A percentile compares a stretch with the other conserved stretches of the same genome.
phyloP scores from a whole-genome alignment of 208 protist species.

The Porcisia deanei region DNA sequence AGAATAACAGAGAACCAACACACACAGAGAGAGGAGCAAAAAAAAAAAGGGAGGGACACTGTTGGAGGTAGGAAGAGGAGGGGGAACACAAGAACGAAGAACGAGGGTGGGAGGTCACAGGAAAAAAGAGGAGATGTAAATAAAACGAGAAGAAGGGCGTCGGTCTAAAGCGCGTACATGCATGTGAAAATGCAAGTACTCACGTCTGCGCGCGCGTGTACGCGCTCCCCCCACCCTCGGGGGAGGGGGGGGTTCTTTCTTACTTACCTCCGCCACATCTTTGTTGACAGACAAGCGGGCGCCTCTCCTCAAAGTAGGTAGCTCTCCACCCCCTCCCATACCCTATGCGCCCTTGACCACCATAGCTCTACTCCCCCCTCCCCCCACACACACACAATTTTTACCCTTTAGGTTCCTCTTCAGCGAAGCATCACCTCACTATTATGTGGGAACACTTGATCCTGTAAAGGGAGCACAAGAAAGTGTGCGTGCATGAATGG shows the following conservation, averaged over 20 bases:
- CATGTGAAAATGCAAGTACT: too few species aligned
- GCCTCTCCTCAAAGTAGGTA: too few species aligned
- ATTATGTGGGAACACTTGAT: too few species aligned
- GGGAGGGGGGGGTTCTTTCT: neutral
- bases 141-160: neutral
- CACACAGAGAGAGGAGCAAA: too few species aligned
- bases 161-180: neutral
- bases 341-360: too few species aligned
- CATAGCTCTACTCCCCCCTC: too few species aligned
- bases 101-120: neutral
- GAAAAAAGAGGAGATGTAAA: neutral
- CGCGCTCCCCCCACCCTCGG: neutral
- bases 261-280: neutral
- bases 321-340: too few species aligned
- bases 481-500: neutral
- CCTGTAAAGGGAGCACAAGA: too few species aligned
- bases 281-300: neutral
- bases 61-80: too few species aligned
- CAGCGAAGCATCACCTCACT: neutral
- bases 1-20: neutral
- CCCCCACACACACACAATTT: neutral
- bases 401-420: neutral
- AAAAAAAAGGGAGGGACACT: too few species aligned
- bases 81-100: too few species aligned
- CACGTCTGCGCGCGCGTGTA: neutral